A percentile compares a stretch with the other conserved stretches of the same genome.
These are phyloP conservation scores for Sanguinoderma infundibulare DNA, from an alignment of 1,284 basidiomycete species.

Conservation along the genomic window DNA sequence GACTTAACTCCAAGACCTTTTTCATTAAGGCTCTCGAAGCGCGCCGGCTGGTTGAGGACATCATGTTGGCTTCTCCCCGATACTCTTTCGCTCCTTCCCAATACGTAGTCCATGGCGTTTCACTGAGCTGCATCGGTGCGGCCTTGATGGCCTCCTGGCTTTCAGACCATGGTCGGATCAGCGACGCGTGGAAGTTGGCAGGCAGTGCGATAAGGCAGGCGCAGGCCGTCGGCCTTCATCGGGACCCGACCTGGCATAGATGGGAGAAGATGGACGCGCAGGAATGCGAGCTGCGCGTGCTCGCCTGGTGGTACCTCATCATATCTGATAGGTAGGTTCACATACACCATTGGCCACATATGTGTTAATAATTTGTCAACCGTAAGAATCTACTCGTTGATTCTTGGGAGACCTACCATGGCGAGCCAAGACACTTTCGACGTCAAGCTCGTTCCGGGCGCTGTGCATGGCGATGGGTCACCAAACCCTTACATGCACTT, in stretches of 20 bases:
- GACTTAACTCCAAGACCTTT: slow-evolving; percentile 39
- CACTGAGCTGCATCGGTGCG: slow-evolving; percentile 50
- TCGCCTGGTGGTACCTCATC: slow-evolving; percentile 54
- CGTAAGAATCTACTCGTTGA: slow-evolving; percentile 2
- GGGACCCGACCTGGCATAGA: slow-evolving; percentile 50
- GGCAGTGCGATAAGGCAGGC: slow-evolving; percentile 49
- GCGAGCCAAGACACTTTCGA: slow-evolving; percentile 42
- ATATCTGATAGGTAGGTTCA: slow-evolving; percentile 49
- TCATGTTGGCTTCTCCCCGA: slow-evolving; percentile 44
- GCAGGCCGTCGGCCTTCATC: slow-evolving; percentile 54
- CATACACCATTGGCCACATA: neutral
- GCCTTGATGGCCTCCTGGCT: slow-evolving; percentile 50
- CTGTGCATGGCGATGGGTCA: slow-evolving; percentile 40
- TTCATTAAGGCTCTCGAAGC: slow-evolving; percentile 50
- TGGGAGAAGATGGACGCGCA: slow-evolving; percentile 54
- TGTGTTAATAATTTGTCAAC: neutral
- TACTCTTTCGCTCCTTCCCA: slow-evolving; percentile 37
- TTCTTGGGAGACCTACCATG: slow-evolving; percentile 38
- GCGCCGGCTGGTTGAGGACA: slow-evolving; percentile 49
- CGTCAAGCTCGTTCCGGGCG: slow-evolving; percentile 38
- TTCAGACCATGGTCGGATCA: slow-evolving; percentile 50
- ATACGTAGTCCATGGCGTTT: slow-evolving; percentile 49
- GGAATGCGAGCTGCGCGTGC: slow-evolving; percentile 46
- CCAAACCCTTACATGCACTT: slow-evolving; percentile 42
- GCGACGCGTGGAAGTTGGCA: slow-evolving; percentile 58